These are phyloP conservation scores for Parachlorella kessleri DNA, from an alignment of 139 green algal genomes.

Conservation along the genomic window DNA sequence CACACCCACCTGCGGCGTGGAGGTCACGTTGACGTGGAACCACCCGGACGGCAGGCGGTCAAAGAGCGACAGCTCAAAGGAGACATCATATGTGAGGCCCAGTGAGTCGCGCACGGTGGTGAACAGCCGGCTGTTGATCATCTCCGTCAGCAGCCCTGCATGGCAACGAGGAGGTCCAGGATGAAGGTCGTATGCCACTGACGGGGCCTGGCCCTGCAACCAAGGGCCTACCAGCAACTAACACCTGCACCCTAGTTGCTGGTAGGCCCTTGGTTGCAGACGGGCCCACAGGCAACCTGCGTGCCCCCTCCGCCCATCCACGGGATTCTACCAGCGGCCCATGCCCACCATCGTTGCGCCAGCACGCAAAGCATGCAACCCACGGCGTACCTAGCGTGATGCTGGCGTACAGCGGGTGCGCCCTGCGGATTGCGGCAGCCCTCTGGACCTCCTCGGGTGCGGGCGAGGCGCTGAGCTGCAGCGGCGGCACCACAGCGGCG, in stretches of 20 bases:
- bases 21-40: conserved; percentile 94
- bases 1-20: conserved; percentile 62
- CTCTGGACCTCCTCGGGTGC: conserved; percentile 15
- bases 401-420: conserved; percentile 88
- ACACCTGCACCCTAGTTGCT: too few relatives aligned
- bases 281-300: too few relatives aligned
- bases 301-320: too few relatives aligned
- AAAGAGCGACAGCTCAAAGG: conserved; percentile 89
- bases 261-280: too few relatives aligned
- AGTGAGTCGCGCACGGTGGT: conserved; percentile 95
- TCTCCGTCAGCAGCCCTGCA: conserved; percentile 80
- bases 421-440: conserved; percentile 52
- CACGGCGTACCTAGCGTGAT: conserved; percentile 65
- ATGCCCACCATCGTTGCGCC: neutral
- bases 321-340: too few relatives aligned
- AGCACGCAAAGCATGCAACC: conserved; percentile 26
- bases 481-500: conserved; percentile 29
- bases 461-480: conserved; percentile 5
- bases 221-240: too few relatives aligned
- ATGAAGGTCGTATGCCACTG: too few relatives aligned
- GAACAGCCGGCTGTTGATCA: conserved; percentile 97
- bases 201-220: too few relatives aligned
- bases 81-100: conserved; percentile 98
- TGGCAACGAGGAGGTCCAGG: neutral
- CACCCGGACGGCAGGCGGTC: conserved; percentile 75